phyloP scores from a whole-genome alignment of 805 yeast genomes.

The Zygosaccharomyces bisporus region DNA sequence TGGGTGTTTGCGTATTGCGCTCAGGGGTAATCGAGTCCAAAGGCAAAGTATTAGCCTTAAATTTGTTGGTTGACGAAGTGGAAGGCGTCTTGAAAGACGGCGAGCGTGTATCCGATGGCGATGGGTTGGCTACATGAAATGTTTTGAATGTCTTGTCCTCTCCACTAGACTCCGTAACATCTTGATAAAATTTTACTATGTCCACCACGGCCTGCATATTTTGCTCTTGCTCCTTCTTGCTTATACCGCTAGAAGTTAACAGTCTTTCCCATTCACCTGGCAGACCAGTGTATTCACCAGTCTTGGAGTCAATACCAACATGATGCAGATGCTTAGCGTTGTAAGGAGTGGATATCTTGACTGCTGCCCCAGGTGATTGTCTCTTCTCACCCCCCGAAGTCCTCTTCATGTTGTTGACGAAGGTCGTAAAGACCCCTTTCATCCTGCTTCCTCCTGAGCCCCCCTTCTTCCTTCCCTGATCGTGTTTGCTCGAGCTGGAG shows the following conservation, averaged over 20 bases:
- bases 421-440: constrained; percentile 54
- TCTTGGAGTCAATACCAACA: constrained; percentile 80
- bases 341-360: constrained; percentile 84
- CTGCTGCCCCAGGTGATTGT: constrained; percentile 18
- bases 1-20: constrained; percentile 20
- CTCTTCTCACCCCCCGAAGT: constrained; percentile 37
- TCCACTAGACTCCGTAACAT: constrained; percentile 42
- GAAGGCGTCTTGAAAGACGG: constrained; percentile 38
- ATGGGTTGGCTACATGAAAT: constrained; percentile 32
- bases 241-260: constrained; percentile 79
- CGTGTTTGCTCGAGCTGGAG: constrained; percentile 5
- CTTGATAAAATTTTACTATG: constrained; percentile 81
- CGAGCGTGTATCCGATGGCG: constrained; percentile 22
- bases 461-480: constrained; percentile 30
- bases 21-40: constrained; percentile 33
- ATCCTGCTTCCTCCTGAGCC: constrained; percentile 44
- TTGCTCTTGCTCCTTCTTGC: constrained; percentile 80
- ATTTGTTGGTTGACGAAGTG: constrained; percentile 16
- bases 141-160: constrained; percentile 42
- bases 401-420: constrained; percentile 36
- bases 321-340: constrained; percentile 89
- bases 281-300: constrained; percentile 86
- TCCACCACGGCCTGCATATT: constrained; percentile 94
- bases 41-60: constrained; percentile 10
- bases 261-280: constrained; percentile 91